Base-by-base conservation (phyloP, 2,329 filamentous ascomycete species). In the Ceratocystis huliohia region DNA sequence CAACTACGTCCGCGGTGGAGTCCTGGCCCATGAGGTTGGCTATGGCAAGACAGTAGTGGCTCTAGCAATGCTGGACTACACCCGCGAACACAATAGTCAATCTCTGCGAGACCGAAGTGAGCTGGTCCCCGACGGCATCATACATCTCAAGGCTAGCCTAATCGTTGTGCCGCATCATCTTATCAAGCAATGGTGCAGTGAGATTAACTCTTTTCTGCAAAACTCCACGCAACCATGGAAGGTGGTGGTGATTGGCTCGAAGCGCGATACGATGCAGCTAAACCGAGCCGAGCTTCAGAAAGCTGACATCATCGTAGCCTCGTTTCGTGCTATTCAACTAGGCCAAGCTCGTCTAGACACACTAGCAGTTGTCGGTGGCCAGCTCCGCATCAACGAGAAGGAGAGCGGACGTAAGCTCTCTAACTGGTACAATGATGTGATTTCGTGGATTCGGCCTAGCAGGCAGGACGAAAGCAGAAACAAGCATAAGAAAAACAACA, bases 41-140 rank as follows among this genome's bases (percentile, higher is more conserved):
- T 79, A 75, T 64, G 78, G 78, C 1, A 80, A 80, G 70, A 80
- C 78, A 0, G 72, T 78, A 3, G 70, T 78, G 30, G 74, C 71
- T 5, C 73, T 79, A 13, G 76, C 74, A 1, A 70, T 78, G 3
- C 72, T 78, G 6, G 73, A 75, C 28, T 67, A 66, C 6, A 73
- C 73, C 64, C 53, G 71, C 17, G 73, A 17, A 20, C 37, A 41
- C 30, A 1, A 44, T 20, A 17, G 65, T 75, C 15, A 67, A 0
- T 74, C 72, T 10, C 61, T 72, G 4, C 1, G 37, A 0, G 48
- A 70, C 8, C 69, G 74, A 2, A 22, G 10, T 1, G 28, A 50
- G 3, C 67, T 17, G 50, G 30, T 22, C 28, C 50, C 59, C 0
- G 15, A 61, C 5, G n/a, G 63, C 20, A 66, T 66, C 45, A 71